These are phyloP conservation scores for Populus simonii DNA, from an alignment of 345 rosid genomes.

Conservation along the genomic window DNA sequence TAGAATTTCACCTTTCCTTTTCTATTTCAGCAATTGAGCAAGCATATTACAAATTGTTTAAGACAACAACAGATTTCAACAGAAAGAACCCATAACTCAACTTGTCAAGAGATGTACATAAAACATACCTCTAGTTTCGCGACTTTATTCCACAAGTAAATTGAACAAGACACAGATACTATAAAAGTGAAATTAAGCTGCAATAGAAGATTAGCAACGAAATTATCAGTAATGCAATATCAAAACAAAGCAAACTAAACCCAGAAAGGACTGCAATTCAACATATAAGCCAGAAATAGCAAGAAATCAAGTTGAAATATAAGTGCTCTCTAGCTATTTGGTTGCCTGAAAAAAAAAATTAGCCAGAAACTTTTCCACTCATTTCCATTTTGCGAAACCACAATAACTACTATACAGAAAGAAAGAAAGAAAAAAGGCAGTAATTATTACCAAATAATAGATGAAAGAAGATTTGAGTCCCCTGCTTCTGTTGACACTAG, in stretches of 20 bases:
- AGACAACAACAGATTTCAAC: neutral
- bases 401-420: neutral
- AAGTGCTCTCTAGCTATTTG: neutral
- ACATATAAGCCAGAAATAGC: neutral
- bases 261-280: neutral
- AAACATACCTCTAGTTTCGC: constrained; percentile 58
- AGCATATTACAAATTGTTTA: neutral
- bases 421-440: neutral
- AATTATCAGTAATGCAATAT: neutral
- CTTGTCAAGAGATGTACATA: neutral
- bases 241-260: neutral
- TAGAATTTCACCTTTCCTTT: neutral
- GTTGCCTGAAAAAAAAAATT: neutral
- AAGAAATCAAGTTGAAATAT: neutral
- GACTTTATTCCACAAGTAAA: constrained; percentile 48
- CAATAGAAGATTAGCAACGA: constrained; percentile 27
- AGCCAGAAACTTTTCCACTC: neutral
- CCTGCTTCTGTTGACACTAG: constrained; percentile 31
- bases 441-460: constrained; percentile 35
- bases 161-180: constrained; percentile 42
- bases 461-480: constrained; percentile 32
- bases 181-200: constrained; percentile 58
- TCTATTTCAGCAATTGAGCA: neutral
- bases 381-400: neutral
- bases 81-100: neutral